Evolutionary conservation across 2,329 filamentous ascomycete species (phyloP).

Genomic region (Mycosphaerella sp.): DNA sequence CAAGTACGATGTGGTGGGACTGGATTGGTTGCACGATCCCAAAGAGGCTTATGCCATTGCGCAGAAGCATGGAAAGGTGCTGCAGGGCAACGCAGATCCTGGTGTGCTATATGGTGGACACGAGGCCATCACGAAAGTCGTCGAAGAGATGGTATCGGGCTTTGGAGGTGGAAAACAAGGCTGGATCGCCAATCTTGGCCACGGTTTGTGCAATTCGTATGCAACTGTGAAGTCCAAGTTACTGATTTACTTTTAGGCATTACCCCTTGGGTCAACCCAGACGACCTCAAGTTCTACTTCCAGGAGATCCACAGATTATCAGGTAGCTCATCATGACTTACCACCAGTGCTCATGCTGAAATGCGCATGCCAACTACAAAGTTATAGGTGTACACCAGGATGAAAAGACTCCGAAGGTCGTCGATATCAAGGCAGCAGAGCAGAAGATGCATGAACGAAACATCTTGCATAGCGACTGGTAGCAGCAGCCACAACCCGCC

Average conservation of each 20-base stretch:
- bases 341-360: conserved; percentile 6
- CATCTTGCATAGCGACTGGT: conserved; percentile 34
- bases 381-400: conserved; percentile 28
- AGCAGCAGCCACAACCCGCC: too few relatives aligned
- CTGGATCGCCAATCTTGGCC: conserved; percentile 95
- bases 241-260: conserved; percentile 56
- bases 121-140: conserved; percentile 72
- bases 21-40: conserved; percentile 93
- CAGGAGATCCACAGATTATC: conserved; percentile 67
- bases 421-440: conserved; percentile 27
- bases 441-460: conserved; percentile 35
- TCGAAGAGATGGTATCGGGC: conserved; percentile 79
- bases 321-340: conserved; percentile 35
- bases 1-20: conserved; percentile 86
- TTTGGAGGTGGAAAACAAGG: conserved; percentile 79
- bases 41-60: conserved; percentile 76
- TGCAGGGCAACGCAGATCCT: conserved; percentile 95
- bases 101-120: conserved; percentile 83
- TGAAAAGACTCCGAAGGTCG: conserved; percentile 20
- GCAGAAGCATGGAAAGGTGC: conserved; percentile 60
- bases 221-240: not conserved
- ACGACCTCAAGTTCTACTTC: conserved; percentile 89
- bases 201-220: conserved; percentile 57
- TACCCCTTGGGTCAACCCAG: conserved; percentile 88
- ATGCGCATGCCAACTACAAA: conserved; percentile 27